Percentiles rank a stretch among this genome's conserved stretches.
phyloP scores from a whole-genome alignment of 768 basidiomycete species.

The Termitomyces sp. region DNA sequence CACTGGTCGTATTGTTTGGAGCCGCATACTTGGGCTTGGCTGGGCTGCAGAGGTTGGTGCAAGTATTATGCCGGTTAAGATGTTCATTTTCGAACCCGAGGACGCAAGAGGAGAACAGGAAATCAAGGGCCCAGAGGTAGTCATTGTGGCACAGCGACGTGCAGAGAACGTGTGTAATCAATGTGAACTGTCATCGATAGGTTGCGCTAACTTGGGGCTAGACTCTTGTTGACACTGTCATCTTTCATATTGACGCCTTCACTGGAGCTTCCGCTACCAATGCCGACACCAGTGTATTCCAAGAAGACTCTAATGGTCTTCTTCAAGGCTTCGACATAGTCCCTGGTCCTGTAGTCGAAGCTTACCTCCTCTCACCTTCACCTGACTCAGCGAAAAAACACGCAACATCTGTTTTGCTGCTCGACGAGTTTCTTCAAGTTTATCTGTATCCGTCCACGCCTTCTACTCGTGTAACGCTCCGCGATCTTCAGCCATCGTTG shows the following conservation, averaged over 20 bases:
- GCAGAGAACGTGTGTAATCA: conserved; percentile 53
- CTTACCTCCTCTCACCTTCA: conserved; percentile 32
- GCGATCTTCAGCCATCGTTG: conserved; percentile 35
- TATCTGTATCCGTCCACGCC: conserved; percentile 63
- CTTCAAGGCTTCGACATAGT: conserved; percentile 60
- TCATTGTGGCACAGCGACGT: conserved; percentile 53
- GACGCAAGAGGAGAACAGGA: conserved; percentile 23
- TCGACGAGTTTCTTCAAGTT: conserved; percentile 75
- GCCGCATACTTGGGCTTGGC: conserved; percentile 66
- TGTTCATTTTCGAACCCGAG: conserved; percentile 49
- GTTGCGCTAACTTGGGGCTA: conserved; percentile 19
- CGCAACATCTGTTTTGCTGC: conserved; percentile 50
- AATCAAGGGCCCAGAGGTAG: conserved; percentile 46
- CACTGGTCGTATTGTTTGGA: conserved; percentile 77
- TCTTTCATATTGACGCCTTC: conserved; percentile 74
- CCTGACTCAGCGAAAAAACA: conserved; percentile 25
- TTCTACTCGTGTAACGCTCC: conserved; percentile 36
- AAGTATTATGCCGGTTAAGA: conserved; percentile 48
- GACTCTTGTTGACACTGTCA: conserved; percentile 62
- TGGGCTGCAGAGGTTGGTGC: conserved; percentile 57
- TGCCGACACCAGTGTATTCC: conserved; percentile 8
- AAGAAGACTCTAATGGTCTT: conserved; percentile 26
- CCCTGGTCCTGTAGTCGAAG: conserved; percentile 52
- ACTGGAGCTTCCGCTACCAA: conserved; percentile 55
- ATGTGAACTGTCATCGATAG: neutral